Evolutionary conservation across 1,284 basidiomycete species (phyloP).

Genomic region (Phylloporus gajari): DNA sequence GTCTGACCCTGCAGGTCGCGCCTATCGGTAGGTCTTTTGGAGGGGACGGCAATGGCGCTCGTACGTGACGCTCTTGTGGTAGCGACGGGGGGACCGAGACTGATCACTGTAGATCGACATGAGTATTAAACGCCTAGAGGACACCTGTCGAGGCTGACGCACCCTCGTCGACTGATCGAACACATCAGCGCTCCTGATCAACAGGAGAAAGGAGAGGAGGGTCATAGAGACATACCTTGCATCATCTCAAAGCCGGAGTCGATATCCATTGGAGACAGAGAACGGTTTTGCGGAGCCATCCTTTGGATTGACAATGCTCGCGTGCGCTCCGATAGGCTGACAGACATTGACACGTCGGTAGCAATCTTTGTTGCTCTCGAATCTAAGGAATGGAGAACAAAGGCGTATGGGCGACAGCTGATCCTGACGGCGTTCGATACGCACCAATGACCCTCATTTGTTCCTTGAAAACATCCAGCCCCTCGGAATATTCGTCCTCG

Average conservation of each 20-base stretch:
- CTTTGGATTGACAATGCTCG: slow-evolving; percentile 30
- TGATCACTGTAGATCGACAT: slow-evolving; percentile 19
- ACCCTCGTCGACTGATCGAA: slow-evolving; percentile 28
- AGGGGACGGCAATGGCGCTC: slow-evolving; percentile 12
- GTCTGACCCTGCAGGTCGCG: neutral
- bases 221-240: slow-evolving; percentile 22
- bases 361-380: slow-evolving; percentile 18
- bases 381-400: slow-evolving; percentile 18
- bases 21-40: slow-evolving; percentile 29
- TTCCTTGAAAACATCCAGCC: slow-evolving; percentile 26
- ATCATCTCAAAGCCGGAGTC: slow-evolving; percentile 26
- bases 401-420: slow-evolving; percentile 3
- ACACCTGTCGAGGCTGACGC: slow-evolving; percentile 9
- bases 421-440: slow-evolving; percentile 17
- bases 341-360: slow-evolving; percentile 29
- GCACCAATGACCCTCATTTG: slow-evolving; percentile 29
- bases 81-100: neutral
- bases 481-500: slow-evolving; percentile 36
- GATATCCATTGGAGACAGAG: slow-evolving; percentile 38
- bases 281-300: slow-evolving; percentile 15
- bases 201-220: neutral
- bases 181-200: slow-evolving; percentile 15
- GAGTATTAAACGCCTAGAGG: slow-evolving; percentile 16
- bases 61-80: neutral
- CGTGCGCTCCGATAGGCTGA: slow-evolving; percentile 34